Evolutionary conservation across 129 eudicot genomes (phyloP), one percentile per base, ranked within the genome.

Genomic region (Cynara cardunculus): DNA sequence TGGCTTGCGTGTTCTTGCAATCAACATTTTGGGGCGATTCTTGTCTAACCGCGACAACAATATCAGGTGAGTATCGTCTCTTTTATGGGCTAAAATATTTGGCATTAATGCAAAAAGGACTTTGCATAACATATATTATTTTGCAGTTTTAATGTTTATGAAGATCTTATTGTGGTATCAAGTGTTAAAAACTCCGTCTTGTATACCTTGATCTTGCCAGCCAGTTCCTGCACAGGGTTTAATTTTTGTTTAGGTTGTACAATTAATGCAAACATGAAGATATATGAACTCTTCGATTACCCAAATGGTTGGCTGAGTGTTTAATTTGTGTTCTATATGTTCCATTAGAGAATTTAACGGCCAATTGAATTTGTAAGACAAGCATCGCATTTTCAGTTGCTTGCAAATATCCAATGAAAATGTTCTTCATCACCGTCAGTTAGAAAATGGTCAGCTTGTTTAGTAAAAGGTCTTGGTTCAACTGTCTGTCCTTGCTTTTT

Each of bases 21-120:
- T 96, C 79, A 96, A 96, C 87, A 96, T 96, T 80, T 87, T 96
- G 88, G 99, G 99, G 72, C 87, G 97, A 84, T 96, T 96, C 79
- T 89, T 96, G 86, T 96, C 99, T 75, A 96, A 94, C 82, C 94
- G 98, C 69, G 99, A 96, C 89, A 96, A 96, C 73, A 96, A 96
- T 89, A 90, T 93, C 87, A 91, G 99, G 98, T 91, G 44, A 71
- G 14, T 41, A 27, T 31, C 28, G 68, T 39, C 13, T 10, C 70
- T 75, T 18, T 12, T 72, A 46, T 83, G 62, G 32, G 71, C 16
- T 81, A 73, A 25, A 64, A 19, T 26, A 66, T 66, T 39, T 16
- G 32, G 26, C 13, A 64, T 28, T 19, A 26, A 61, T 71, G 68
- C 69, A 69, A 68, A 68, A 26, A 24, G 19, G 49, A 30, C 46